phyloP scores from a whole-genome alignment of 2,329 filamentous ascomycete genomes.

The Pseudogymnoascus sp. region DNA sequence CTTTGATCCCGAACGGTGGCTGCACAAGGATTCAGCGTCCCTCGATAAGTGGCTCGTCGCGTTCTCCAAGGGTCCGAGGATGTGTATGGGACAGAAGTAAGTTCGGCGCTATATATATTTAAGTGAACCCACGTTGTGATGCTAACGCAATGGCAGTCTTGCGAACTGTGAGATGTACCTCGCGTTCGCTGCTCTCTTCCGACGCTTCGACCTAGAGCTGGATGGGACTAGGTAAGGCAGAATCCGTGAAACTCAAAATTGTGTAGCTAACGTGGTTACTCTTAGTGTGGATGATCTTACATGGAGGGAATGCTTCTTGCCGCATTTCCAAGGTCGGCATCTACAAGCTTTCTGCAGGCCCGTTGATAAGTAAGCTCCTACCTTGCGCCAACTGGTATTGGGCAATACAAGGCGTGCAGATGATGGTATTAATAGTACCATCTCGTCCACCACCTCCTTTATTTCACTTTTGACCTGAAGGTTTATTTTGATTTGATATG shows the following conservation, averaged over 20 bases:
- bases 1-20: constrained; percentile 22
- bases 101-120: neutral
- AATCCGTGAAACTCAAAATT: neutral
- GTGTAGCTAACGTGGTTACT: neutral
- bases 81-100: constrained; percentile 28
- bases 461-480: neutral
- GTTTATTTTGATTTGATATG: neutral
- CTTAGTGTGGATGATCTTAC: constrained; percentile 21
- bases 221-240: constrained; percentile 20
- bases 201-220: constrained; percentile 24
- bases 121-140: neutral
- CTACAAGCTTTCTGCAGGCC: constrained; percentile 20
- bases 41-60: constrained; percentile 31
- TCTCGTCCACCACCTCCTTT: neutral
- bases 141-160: constrained; percentile 12
- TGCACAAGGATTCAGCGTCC: neutral
- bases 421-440: neutral
- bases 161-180: constrained; percentile 28
- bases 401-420: neutral
- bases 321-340: constrained; percentile 19
- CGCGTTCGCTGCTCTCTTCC: constrained; percentile 26
- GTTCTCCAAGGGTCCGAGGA: constrained; percentile 36
- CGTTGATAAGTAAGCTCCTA: neutral
- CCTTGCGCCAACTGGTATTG: neutral
- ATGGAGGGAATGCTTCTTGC: constrained; percentile 25